Evolutionary conservation across 2,329 filamentous ascomycete genomes (phyloP).

Genomic region (Ophiocordyceps australis): DNA sequence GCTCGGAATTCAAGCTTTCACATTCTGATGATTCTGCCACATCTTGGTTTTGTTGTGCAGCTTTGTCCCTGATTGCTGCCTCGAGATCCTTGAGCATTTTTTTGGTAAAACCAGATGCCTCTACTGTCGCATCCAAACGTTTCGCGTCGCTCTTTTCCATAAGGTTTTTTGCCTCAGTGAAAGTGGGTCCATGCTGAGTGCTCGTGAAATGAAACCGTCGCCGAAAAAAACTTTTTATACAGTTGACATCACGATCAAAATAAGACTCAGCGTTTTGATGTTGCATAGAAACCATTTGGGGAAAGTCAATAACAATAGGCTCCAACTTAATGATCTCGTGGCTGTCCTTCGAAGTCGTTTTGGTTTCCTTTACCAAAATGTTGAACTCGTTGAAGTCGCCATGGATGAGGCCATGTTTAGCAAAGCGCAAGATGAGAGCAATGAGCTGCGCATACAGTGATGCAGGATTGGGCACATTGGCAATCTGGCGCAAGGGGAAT

Average conservation of each 20-base stretch:
- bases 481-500: slow-evolving; percentile 78
- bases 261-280: slow-evolving; percentile 92
- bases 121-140: slow-evolving; percentile 71
- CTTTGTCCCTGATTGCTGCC: slow-evolving; percentile 69
- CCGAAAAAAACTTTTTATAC: slow-evolving; percentile 87
- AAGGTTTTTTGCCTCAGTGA: slow-evolving; percentile 63
- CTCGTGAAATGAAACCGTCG: slow-evolving; percentile 75
- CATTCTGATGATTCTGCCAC: slow-evolving; percentile 10
- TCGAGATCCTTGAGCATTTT: slow-evolving; percentile 95
- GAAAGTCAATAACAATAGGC: slow-evolving; percentile 90
- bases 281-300: slow-evolving; percentile 93
- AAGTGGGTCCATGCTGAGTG: slow-evolving; percentile 70
- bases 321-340: slow-evolving; percentile 33
- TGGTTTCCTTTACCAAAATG: slow-evolving; percentile 73
- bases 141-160: slow-evolving; percentile 45
- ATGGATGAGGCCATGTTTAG: slow-evolving; percentile 79
- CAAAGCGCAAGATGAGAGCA: slow-evolving; percentile 65
- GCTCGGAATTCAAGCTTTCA: slow-evolving; percentile 9
- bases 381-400: slow-evolving; percentile 99
- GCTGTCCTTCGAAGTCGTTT: slow-evolving; percentile 18
- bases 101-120: slow-evolving; percentile 87
- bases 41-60: slow-evolving; percentile 20
- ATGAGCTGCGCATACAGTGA: slow-evolving; percentile 86
- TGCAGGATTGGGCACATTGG: slow-evolving; percentile 66
- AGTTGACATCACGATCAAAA: slow-evolving; percentile 89